Percentiles rank a stretch among this genome's conserved stretches.
Evolutionary conservation across 371 early-diverging fungal species (phyloP).

Genomic region (Coemansia sp.): DNA sequence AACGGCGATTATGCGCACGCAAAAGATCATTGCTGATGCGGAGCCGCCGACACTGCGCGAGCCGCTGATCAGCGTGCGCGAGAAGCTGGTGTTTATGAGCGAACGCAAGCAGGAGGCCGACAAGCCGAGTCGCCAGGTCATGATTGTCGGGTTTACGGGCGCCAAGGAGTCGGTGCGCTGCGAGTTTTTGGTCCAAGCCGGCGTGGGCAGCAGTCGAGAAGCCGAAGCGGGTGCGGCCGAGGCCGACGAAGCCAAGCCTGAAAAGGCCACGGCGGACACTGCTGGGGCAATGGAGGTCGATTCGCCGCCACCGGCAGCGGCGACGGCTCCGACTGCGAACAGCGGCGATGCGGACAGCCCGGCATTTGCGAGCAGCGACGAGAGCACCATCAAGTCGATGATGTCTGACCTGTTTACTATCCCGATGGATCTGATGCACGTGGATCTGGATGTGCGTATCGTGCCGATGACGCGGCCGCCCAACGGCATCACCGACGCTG

Average conservation of each 20-base stretch:
- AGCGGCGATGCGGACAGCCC: neutral
- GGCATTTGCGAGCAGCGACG: conserved; percentile 1
- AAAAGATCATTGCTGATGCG: conserved; percentile 21
- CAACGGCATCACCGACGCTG: conserved; percentile 42
- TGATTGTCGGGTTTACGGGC: conserved; percentile 47
- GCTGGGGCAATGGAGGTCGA: conserved; percentile 10
- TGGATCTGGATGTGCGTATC: conserved; percentile 43
- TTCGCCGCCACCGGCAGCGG: neutral
- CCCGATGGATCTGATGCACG: conserved; percentile 32
- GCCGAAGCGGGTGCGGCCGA: neutral
- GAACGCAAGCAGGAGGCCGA: conserved; percentile 4
- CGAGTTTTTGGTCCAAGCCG: conserved; percentile 39
- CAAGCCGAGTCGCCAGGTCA: conserved; percentile 16
- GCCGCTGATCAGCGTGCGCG: conserved; percentile 31
- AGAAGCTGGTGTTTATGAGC: conserved; percentile 35
- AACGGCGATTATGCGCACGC: conserved; percentile 34
- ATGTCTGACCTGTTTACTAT: conserved; percentile 24
- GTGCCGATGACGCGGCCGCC: conserved; percentile 45
- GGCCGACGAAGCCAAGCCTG: too few relatives aligned
- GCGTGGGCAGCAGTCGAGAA: conserved; percentile 8
- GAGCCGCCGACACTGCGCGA: conserved; percentile 5
- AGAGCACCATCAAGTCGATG: conserved; percentile 10
- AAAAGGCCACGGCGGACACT: too few relatives aligned
- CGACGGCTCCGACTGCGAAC: too few relatives aligned
- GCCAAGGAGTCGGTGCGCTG: conserved; percentile 41